A percentile compares a stretch with the other conserved stretches of the same genome.
Evolutionary conservation across 2,329 filamentous ascomycete genomes (phyloP).

Genomic region (Claviceps pazoutovae): DNA sequence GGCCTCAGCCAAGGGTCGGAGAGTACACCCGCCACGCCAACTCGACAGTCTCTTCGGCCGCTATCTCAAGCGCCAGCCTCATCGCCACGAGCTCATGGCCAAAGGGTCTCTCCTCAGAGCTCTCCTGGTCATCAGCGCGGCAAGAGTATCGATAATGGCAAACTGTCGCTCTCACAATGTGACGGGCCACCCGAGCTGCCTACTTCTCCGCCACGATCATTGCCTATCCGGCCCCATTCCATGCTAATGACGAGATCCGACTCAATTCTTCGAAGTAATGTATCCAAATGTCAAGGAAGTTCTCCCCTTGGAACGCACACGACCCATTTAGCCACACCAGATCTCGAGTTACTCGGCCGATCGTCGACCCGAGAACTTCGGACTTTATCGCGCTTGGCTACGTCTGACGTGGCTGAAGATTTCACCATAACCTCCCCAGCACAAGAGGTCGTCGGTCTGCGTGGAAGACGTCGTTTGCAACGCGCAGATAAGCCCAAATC

Average conservation of each 20-base stretch:
- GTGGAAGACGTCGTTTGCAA: constrained; percentile 72
- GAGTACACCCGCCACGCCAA: constrained; percentile 55
- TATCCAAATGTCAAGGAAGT: constrained; percentile 16
- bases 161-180: constrained; percentile 34
- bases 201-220: constrained; percentile 27
- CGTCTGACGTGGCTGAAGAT: constrained; percentile 61
- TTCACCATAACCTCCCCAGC: constrained; percentile 65
- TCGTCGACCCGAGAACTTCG: constrained; percentile 84
- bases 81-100: constrained; percentile 24
- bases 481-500: constrained; percentile 43
- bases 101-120: constrained; percentile 11
- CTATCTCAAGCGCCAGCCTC: constrained; percentile 51
- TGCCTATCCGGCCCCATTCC: constrained; percentile 40
- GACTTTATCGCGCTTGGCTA: constrained; percentile 70
- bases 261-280: constrained; percentile 27
- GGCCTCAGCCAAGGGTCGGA: constrained; percentile 34
- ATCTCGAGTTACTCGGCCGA: constrained; percentile 69
- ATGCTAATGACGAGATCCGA: constrained; percentile 48
- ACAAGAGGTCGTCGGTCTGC: constrained; percentile 77
- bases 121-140: constrained; percentile 37
- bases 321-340: constrained; percentile 46
- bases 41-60: constrained; percentile 65
- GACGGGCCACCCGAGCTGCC: constrained; percentile 25
- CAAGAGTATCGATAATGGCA: constrained; percentile 50
- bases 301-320: constrained; percentile 20